Percentiles rank a stretch among this genome's conserved stretches.
Conservation (phyloP, 257 asterid species). For the Solanum arcanum region DNA sequence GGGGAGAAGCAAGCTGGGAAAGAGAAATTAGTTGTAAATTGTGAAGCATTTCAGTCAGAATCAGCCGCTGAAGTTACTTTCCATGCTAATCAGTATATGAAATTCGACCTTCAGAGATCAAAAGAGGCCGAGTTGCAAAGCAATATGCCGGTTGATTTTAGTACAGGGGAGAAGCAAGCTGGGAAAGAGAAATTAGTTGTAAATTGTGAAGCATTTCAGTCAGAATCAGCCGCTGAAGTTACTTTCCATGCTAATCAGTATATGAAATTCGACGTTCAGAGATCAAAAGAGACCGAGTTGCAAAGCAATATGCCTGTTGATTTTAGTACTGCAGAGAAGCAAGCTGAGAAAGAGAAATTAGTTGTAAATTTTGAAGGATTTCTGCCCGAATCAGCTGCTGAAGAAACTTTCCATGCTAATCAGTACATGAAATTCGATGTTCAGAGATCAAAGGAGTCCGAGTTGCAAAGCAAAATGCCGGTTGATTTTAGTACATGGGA, state of each 20-base stretch:
- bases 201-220: neutral
- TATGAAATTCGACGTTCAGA: neutral
- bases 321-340: neutral
- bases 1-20: neutral
- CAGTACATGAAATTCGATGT: neutral
- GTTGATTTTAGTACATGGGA: neutral
- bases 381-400: neutral
- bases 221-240: neutral
- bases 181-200: neutral
- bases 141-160: neutral
- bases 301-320: neutral
- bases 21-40: neutral
- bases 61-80: neutral
- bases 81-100: neutral
- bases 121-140: neutral
- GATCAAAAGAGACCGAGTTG: neutral
- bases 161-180: neutral
- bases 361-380: neutral
- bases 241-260: neutral
- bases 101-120: neutral
- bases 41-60: neutral
- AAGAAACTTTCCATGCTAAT: neutral
- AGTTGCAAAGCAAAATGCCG: neutral
- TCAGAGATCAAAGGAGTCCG: neutral
- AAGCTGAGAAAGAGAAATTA: neutral